Evolutionary conservation across 441 rosid genomes (phyloP).

Genomic region (Croton laevigatus): DNA sequence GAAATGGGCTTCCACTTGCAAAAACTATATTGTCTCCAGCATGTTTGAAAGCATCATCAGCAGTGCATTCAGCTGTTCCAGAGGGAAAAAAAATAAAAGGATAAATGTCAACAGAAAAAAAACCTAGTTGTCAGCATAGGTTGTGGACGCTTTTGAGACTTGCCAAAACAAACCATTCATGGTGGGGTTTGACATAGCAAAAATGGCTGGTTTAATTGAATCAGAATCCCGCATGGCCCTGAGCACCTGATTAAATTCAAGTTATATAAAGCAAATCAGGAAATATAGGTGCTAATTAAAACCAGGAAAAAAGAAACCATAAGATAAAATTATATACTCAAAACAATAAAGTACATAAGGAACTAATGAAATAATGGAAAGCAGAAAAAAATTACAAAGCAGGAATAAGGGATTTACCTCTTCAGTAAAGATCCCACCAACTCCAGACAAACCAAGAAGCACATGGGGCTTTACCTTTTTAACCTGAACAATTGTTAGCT

Average conservation of each 20-base stretch:
- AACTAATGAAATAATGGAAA: not conserved
- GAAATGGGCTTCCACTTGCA: conserved; percentile 98
- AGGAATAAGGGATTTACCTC: conserved; percentile 46
- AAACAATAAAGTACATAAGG: not conserved
- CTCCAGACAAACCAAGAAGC: conserved; percentile 99
- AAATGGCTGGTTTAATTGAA: conserved; percentile 83
- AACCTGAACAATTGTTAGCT: conserved; percentile 50
- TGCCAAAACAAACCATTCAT: conserved; percentile 62
- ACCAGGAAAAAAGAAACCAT: not conserved
- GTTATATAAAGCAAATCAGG: conserved; percentile 12
- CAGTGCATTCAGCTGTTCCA: conserved; percentile 90
- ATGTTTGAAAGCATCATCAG: conserved; percentile 86
- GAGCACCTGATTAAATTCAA: conserved; percentile 64
- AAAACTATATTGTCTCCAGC: conserved; percentile 91
- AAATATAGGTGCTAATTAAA: conserved; percentile 6
- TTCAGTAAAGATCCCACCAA: conserved; percentile 83
- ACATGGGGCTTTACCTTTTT: conserved; percentile 83
- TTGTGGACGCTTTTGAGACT: conserved; percentile 2
- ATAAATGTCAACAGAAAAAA: conserved; percentile 22
- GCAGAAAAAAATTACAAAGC: conserved; percentile 16
- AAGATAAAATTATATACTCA: too few species aligned
- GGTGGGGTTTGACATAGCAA: conserved; percentile 99
- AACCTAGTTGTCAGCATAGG: conserved; percentile 18
- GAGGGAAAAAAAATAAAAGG: conserved; percentile 12
- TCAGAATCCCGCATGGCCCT: conserved; percentile 88